These are phyloP conservation scores for Ganoderma sinense DNA, from an alignment of 1,284 basidiomycete genomes.

Conservation along the genomic window DNA sequence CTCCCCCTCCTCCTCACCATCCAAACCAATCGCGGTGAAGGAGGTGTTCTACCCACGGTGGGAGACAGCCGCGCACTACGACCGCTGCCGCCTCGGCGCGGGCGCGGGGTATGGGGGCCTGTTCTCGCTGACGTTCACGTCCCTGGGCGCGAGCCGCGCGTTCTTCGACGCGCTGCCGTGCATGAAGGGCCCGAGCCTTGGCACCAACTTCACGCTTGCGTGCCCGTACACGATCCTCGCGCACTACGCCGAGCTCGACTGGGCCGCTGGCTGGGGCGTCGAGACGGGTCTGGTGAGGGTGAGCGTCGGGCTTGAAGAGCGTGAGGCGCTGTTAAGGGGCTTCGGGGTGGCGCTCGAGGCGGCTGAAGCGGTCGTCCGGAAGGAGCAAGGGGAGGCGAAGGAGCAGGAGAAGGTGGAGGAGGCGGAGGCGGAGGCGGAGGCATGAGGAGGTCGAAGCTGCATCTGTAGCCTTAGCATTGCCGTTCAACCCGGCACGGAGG, in stretches of 20 bases:
- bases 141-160: conserved; percentile 69
- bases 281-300: conserved; percentile 88
- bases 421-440: background rate
- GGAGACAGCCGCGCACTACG: conserved; percentile 78
- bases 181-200: conserved; percentile 93
- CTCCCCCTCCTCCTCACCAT: conserved; percentile 30
- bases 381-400: conserved; percentile 1
- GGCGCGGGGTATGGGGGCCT: conserved; percentile 87
- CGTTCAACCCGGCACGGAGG: conserved; percentile 12
- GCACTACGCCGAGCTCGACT: conserved; percentile 91
- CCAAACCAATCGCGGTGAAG: conserved; percentile 58
- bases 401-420: background rate
- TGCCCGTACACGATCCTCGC: conserved; percentile 95
- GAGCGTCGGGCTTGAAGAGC: conserved; percentile 91
- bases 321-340: conserved; percentile 61
- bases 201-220: conserved; percentile 96
- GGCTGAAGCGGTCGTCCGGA: conserved; percentile 55
- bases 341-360: conserved; percentile 76
- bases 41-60: conserved; percentile 93
- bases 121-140: conserved; percentile 91
- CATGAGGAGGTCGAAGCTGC: background rate
- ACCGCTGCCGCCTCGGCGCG: conserved; percentile 58
- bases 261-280: conserved; percentile 91
- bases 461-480: conserved; percentile 14
- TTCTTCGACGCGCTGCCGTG: conserved; percentile 91